These are phyloP conservation scores for Aspergillus ibericus DNA, from an alignment of 2,329 filamentous ascomycete genomes.

Conservation along the genomic window DNA sequence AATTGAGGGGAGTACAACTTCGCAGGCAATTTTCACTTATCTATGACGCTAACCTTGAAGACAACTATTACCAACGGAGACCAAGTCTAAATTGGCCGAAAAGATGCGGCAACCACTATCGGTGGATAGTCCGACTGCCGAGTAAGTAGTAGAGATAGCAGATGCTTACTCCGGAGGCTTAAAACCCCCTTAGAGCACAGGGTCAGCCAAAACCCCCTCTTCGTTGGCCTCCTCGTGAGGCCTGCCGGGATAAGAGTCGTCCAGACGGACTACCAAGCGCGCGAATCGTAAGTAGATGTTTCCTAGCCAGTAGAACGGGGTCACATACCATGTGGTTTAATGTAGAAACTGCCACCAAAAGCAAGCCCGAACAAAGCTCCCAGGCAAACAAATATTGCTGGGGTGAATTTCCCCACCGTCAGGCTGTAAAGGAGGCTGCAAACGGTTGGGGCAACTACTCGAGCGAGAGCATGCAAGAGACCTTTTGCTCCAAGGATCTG, in stretches of 20 bases:
- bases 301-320: not conserved
- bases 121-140: not conserved
- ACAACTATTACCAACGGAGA: not conserved
- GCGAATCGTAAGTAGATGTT: not conserved
- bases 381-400: conserved; percentile 80
- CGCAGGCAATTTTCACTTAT: not conserved
- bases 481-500: conserved; percentile 87
- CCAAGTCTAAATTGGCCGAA: too few species aligned
- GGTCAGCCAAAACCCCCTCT: not conserved
- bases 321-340: conserved; percentile 71
- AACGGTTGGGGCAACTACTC: conserved; percentile 74
- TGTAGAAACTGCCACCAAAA: conserved; percentile 66
- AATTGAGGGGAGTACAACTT: not conserved
- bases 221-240: not conserved
- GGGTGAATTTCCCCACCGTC: conserved; percentile 75
- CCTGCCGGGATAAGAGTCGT: not conserved
- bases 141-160: not conserved
- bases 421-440: conserved; percentile 84
- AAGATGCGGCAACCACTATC: not conserved
- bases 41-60: not conserved
- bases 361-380: conserved; percentile 65
- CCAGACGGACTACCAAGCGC: not conserved
- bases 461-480: conserved; percentile 76
- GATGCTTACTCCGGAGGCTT: not conserved
- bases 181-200: not conserved